Conservation (phyloP, 345 rosid species). For the Isatis tinctoria region DNA sequence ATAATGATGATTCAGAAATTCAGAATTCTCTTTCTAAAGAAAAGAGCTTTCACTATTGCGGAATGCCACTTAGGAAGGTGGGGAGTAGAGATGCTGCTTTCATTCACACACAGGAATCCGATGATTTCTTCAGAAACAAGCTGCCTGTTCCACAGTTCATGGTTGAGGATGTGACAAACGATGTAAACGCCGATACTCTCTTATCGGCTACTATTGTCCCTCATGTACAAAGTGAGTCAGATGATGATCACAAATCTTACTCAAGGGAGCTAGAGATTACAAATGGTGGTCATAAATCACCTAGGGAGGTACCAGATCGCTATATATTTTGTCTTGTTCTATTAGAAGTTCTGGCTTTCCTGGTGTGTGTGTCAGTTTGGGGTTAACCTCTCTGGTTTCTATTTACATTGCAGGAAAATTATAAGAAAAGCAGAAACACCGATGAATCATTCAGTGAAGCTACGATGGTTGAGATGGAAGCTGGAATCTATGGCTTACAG, state of each 20-base stretch:
- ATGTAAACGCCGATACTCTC: slow-evolving; percentile 35
- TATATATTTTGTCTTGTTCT: background rate
- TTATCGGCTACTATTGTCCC: slow-evolving; percentile 39
- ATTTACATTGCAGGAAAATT: slow-evolving; percentile 37
- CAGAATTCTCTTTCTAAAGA: slow-evolving; percentile 27
- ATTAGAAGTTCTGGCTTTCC: background rate
- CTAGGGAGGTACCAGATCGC: slow-evolving; percentile 42
- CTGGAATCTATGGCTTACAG: slow-evolving; percentile 79
- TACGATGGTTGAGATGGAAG: slow-evolving; percentile 67
- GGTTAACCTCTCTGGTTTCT: background rate
- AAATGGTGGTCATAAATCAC: slow-evolving; percentile 34
- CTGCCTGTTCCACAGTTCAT: slow-evolving; percentile 28
- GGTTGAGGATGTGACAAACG: slow-evolving; percentile 70
- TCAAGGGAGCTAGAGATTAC: slow-evolving; percentile 30
- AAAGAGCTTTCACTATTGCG: slow-evolving; percentile 23
- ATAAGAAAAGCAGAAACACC: slow-evolving; percentile 32
- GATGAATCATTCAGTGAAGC: slow-evolving; percentile 55
- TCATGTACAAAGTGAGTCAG: slow-evolving; percentile 38
- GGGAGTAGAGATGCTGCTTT: slow-evolving; percentile 26
- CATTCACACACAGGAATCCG: slow-evolving; percentile 32
- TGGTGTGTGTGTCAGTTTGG: background rate
- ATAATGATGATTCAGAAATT: slow-evolving; percentile 29
- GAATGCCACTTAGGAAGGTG: slow-evolving; percentile 27
- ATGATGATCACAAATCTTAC: slow-evolving; percentile 34
- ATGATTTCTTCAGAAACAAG: slow-evolving; percentile 22